Percentiles rank a stretch among this genome's conserved stretches.
These are phyloP conservation scores for Malassezia brasiliensis DNA, from an alignment of 1,284 basidiomycete genomes.

Conservation along the genomic window DNA sequence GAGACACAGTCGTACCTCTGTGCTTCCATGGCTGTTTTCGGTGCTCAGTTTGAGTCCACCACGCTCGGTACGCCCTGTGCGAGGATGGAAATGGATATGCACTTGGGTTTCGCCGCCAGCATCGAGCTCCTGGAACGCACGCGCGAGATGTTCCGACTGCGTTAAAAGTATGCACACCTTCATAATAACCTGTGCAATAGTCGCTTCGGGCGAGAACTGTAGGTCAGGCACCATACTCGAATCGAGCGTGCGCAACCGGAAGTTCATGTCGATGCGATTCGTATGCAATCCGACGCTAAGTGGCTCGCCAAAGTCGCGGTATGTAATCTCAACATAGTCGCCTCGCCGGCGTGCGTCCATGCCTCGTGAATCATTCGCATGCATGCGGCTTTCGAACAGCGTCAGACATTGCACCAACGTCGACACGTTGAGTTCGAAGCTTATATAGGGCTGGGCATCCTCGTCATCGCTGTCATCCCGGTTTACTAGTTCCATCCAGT, in stretches of 20 bases:
- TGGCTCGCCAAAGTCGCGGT: conserved; percentile 10
- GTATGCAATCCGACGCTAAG: conserved; percentile 3
- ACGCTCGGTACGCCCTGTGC: background rate
- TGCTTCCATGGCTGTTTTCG: conserved; percentile 6
- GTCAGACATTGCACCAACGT: background rate
- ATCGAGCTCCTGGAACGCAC: conserved; percentile 7
- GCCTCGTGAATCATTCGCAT: background rate
- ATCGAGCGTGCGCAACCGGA: conserved; percentile 16
- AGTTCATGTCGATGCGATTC: background rate
- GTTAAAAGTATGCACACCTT: background rate
- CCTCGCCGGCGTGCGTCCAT: background rate
- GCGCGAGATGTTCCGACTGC: conserved; percentile 5
- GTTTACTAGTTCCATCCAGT: background rate
- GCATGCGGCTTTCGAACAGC: conserved; percentile 1
- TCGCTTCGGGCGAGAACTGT: background rate
- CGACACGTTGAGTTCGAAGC: conserved; percentile 1
- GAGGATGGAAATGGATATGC: background rate
- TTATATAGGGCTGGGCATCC: conserved; percentile 8
- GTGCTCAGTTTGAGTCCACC: conserved; percentile 3
- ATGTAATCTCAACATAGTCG: conserved; percentile 4
- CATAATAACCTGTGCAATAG: conserved; percentile 14
- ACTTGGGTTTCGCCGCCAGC: conserved; percentile 1
- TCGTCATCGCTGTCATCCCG: conserved; percentile 4
- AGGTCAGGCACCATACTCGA: background rate
- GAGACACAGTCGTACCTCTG: background rate